Base-by-base conservation (phyloP, 345 rosid genomes). In the Geranium rotundifolium region DNA sequence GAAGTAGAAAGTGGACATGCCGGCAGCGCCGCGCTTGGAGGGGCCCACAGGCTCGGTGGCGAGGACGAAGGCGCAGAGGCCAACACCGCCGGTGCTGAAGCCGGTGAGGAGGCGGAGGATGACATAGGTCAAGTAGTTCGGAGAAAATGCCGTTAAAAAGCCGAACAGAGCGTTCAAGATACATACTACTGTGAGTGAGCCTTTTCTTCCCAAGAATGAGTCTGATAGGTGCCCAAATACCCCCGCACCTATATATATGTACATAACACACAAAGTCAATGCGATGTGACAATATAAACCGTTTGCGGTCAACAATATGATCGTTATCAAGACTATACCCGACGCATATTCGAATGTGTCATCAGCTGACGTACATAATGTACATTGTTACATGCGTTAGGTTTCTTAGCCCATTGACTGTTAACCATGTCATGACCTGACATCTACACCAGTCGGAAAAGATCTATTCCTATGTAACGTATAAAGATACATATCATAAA, bases 1-100 rank as follows among this genome's bases (percentile, higher is more conserved):
- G 73, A 92, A 92, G 77, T 89, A 92, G 87, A 92, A 92, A 5
- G 96, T 85, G 63, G 96, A 92, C 98, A 92, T 92, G 67, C 96
- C 98, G 2, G 95, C 95, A 0, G 58, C 79, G 10, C 96, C 96
- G 4, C 96, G 93, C 72, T 84, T 92, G 6, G 82, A 64, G 0
- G 96, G 96, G 31, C 98, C 98, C 0, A 92, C 29, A 0, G 98
- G 93, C 60, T 92, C 98, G 0, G 96, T 92, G 66, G 96, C 81
- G 2, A 92, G 82, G 19, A 92, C 96, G 1, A 92, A 92, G 49
- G 96, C 84, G 5, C 89, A 85, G 17, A 92, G 71, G 64, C 96
- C 98, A 0, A 85, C 95, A 3, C 96, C 96, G 4, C 98, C 98
- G 0, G 91, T 85, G 84, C 98, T 92, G 74, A 89, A 85, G 17